Evolutionary conservation across 352 stramenopile genomes (phyloP), one percentile per base, ranked within the genome.

Genomic region (Pythium scleroteichum): DNA sequence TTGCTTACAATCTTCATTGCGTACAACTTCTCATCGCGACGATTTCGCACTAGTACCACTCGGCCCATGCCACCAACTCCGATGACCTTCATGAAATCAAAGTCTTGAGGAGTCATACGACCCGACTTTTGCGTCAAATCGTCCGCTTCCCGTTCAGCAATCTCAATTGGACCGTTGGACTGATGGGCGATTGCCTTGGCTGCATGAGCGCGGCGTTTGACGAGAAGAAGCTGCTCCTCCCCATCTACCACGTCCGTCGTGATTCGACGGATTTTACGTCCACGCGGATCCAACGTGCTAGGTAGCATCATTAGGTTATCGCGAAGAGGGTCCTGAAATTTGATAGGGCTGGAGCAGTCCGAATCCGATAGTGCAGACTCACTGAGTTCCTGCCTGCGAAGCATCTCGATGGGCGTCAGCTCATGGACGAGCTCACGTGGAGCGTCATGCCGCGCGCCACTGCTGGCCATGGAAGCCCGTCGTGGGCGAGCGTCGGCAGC

Each of bases 61-160:
- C 83, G 82, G 0, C 88, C 90, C 71, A 95, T 96, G 10, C 80
- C 88, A 5, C 90, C 90, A 14, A 94, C 84, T 27, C 90, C 90
- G 40, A 97, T 88, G 42, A 95, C 86, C 60, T 95, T 96, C 24
- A 97, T 66, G 35, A 84, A 77, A 45, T 90, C 85, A 60, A 97
- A 97, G 59, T 97, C 88, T 13, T 68, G 49, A 0, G 68, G 60
- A 1, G 75, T 85, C 42, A 85, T 66, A 17, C 13, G 38, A 13
- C 13, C 38, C 17, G 14, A 44, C 38, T 35, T 10, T 35, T 35
- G 29, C 29, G 14, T 44, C 13, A 44, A 7, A 13, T 44, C 38
- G 13, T 4, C 7, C 24, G 35, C 38, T 26, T 35, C 38, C 16
- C 24, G 39, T 5, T 39, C 29, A 0, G 24, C 19, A 6, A 22